phyloP scores from a whole-genome alignment of 352 stramenopile species.

The Detonula confervacea region DNA sequence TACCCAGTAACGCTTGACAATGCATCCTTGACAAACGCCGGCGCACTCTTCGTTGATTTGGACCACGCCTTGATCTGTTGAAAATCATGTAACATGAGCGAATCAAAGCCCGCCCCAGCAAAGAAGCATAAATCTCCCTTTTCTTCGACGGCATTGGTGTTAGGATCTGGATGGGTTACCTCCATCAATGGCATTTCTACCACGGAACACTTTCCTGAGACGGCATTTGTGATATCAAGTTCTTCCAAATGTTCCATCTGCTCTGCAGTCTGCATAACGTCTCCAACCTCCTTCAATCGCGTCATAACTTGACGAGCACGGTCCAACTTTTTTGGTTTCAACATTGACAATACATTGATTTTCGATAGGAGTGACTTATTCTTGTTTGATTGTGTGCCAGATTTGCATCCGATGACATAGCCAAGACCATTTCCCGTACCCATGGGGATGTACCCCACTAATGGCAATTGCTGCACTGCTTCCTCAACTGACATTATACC shows the following conservation, averaged over 20 bases:
- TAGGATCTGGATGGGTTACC: constrained; percentile 56
- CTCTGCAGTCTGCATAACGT: constrained; percentile 24
- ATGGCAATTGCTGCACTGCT: constrained; percentile 46
- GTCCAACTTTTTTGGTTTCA: constrained; percentile 27
- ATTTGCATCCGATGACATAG: constrained; percentile 60
- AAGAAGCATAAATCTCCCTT: constrained; percentile 73
- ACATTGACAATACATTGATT: constrained; percentile 18
- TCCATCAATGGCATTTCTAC: constrained; percentile 72
- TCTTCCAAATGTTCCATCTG: constrained; percentile 1
- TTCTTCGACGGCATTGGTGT: background rate
- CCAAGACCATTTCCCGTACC: constrained; percentile 76
- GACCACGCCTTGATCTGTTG: constrained; percentile 71
- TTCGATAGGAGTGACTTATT: constrained; percentile 23
- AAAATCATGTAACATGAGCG: constrained; percentile 78
- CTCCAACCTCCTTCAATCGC: constrained; percentile 51
- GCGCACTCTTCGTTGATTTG: background rate
- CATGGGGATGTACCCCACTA: constrained; percentile 70
- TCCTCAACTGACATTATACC: constrained; percentile 34
- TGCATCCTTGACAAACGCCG: constrained; percentile 49
- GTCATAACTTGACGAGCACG: constrained; percentile 19
- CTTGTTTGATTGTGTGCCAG: background rate
- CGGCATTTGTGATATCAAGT: background rate
- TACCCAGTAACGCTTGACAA: constrained; percentile 70
- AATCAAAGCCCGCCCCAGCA: constrained; percentile 77
- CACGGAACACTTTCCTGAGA: constrained; percentile 47